phyloP scores from a whole-genome alignment of 2,329 filamentous ascomycete species.

The Microdochium trichocladiopsis region DNA sequence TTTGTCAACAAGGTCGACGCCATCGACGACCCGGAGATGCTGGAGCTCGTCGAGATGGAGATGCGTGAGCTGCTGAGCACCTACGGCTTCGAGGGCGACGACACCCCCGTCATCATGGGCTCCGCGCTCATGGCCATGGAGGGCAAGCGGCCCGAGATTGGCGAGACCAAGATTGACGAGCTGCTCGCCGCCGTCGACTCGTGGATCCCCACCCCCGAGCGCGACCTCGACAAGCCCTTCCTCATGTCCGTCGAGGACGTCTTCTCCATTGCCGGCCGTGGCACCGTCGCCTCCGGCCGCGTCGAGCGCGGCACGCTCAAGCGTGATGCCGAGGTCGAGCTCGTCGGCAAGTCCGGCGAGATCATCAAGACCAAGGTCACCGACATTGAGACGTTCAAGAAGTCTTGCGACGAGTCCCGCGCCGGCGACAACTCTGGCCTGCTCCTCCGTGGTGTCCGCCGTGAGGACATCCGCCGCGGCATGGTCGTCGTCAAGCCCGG shows the following conservation, averaged over 20 bases:
- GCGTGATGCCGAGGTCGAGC: constrained; percentile 90
- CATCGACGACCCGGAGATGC: constrained; percentile 96
- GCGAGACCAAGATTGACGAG: constrained; percentile 81
- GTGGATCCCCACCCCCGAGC: constrained; percentile 94
- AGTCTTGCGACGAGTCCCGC: constrained; percentile 93
- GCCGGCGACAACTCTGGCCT: constrained; percentile 98
- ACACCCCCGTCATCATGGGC: constrained; percentile 94
- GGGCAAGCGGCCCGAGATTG: constrained; percentile 79
- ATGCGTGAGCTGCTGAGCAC: constrained; percentile 92
- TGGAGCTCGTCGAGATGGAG: constrained; percentile 99
- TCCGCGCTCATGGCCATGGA: constrained; percentile 94
- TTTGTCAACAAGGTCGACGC: constrained; percentile 99
- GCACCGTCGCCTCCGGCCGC: constrained; percentile 93
- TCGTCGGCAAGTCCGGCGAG: constrained; percentile 76
- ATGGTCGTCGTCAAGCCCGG: constrained; percentile 90
- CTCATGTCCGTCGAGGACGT: constrained; percentile 96
- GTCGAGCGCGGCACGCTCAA: constrained; percentile 93
- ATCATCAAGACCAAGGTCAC: constrained; percentile 98
- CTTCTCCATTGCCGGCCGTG: constrained; percentile 86
- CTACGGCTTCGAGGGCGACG: constrained; percentile 97
- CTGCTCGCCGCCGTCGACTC: constrained; percentile 82
- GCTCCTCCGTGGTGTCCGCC: constrained; percentile 88
- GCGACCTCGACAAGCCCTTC: constrained; percentile 97
- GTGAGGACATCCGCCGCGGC: constrained; percentile 88
- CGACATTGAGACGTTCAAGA: constrained; percentile 99